These are phyloP conservation scores for Fusarium algeriense DNA, from an alignment of 2,329 filamentous ascomycete genomes.

Conservation along the genomic window DNA sequence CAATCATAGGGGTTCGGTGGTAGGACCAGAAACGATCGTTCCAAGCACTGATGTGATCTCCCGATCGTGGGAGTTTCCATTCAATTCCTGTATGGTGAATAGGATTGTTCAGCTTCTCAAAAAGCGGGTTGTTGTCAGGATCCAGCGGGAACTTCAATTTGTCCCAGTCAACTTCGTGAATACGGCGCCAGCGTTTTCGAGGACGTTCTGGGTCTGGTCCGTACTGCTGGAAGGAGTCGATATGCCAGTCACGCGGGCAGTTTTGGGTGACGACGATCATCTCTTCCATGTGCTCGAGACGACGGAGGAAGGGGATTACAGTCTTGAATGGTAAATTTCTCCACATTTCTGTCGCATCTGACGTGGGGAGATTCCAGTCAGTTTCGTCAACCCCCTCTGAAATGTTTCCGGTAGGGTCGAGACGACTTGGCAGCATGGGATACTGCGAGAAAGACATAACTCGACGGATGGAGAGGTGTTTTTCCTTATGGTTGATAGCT, in stretches of 20 bases:
- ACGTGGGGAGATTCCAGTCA: no score
- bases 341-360: no score
- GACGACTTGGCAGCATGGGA: not conserved
- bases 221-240: not conserved
- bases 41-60: no score
- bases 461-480: not conserved
- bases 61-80: not conserved
- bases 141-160: no score
- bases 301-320: accelerated
- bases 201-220: not conserved
- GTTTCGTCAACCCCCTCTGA: no score
- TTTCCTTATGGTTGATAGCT: no score
- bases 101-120: accelerated
- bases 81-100: not conserved
- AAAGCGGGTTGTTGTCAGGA: no score
- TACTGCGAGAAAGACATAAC: not conserved
- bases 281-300: accelerated
- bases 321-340: not conserved
- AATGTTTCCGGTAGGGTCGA: not conserved
- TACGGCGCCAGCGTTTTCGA: no score
- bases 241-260: not conserved
- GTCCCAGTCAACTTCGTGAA: no score
- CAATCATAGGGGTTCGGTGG: not conserved
- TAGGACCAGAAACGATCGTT: no score
- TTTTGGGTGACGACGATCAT: accelerated